Base-by-base conservation (phyloP, 257 asterid genomes). In the Scutellaria minor region DNA sequence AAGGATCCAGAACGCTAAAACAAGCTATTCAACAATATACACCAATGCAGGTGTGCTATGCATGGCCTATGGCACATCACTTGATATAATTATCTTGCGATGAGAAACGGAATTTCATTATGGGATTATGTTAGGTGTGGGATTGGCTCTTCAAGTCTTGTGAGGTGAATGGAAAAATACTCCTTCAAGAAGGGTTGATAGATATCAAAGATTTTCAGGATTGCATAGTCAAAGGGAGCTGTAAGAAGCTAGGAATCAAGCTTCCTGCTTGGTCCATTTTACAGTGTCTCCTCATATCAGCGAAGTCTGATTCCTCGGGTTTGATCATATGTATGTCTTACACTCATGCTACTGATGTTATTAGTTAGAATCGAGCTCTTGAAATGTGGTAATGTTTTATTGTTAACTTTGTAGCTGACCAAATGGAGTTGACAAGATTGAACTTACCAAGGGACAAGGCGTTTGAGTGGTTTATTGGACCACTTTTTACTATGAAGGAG, bases 141-240 rank as follows among this genome's bases (percentile, higher is more conserved):
- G 95, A 86, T 78, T 89, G 95, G 95, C 92, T 93, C 74, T 93
- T 90, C 78, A 87, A 81, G 71, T 87, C 97, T 6, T 90, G 97
- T 8, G 97, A 90, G 78, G 74, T 75, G 22, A 85, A 90, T 31
- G 95, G 97, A 2, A 86, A 85, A 79, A 58, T 66, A 8, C 93
- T 93, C 65, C 85, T 90, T 4, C 87, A 41, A 5, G 96, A 90
- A 76, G 95, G 96, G 20, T 52, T 90, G 74, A 84, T 90, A 75
- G 89, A 83, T 50, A 82, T 79, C 22, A 75, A 86, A 77, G 98
- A 93, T 77, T 79, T 93, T 52, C 92, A 87, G 68, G 88, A 81
- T 7, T 84, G 90, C 74, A 83, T 93, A 41, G 80, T 86, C 7
- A 85, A 80, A 70, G 98, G 96, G 6, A 79, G 86, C 64, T 86